These are phyloP conservation scores for Aquanectria penicillioides DNA, from an alignment of 2,329 filamentous ascomycete genomes.

Conservation along the genomic window DNA sequence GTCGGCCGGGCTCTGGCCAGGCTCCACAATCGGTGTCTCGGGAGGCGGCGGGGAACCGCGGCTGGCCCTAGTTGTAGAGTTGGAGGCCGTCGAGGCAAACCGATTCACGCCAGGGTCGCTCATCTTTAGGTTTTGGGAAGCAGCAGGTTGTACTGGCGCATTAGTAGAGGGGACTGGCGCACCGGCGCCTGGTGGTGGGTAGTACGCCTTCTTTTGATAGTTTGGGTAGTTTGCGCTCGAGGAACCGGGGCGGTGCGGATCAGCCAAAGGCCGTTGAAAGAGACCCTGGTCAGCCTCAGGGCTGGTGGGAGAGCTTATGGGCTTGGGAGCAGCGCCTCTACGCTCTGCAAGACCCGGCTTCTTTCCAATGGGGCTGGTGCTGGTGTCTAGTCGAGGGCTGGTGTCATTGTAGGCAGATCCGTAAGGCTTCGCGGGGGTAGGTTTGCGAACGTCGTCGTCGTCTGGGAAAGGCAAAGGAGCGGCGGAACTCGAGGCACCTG, in stretches of 20 bases:
- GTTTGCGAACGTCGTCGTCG: conserved; percentile 67
- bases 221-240: conserved; percentile 56
- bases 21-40: conserved; percentile 86
- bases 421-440: conserved; percentile 55
- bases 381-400: conserved; percentile 64
- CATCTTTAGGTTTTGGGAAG: conserved; percentile 42
- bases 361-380: conserved; percentile 64
- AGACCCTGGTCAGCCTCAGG: conserved; percentile 81
- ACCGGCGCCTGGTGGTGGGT: conserved; percentile 63
- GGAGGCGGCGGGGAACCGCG: conserved; percentile 94
- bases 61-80: conserved; percentile 89
- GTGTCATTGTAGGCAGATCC: conserved; percentile 61
- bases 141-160: conserved; percentile 37
- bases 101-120: conserved; percentile 65
- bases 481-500: conserved; percentile 76
- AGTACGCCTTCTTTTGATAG: conserved; percentile 69
- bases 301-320: conserved; percentile 83
- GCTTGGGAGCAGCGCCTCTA: conserved; percentile 82
- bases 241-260: conserved; percentile 52
- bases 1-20: conserved; percentile 74
- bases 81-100: conserved; percentile 86
- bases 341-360: conserved; percentile 80
- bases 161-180: conserved; percentile 46
- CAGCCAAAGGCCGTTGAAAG: conserved; percentile 73
- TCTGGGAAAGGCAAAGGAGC: conserved; percentile 77